Conservation (phyloP, 1,139 yeast genomes). For the Groenewaldozyma auringiensis region DNA sequence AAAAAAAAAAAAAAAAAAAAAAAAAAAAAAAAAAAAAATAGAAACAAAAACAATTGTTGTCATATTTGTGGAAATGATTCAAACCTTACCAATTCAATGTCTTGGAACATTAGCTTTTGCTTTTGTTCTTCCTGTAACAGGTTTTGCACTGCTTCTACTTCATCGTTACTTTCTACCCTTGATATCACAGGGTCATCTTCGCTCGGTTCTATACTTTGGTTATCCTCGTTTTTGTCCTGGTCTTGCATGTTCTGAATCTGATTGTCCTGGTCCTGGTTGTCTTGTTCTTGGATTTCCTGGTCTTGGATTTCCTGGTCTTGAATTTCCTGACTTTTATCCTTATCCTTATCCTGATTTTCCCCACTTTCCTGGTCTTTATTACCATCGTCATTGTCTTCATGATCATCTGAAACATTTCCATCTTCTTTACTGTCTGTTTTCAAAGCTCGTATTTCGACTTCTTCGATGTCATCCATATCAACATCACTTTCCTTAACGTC, state of each 20-base stretch:
- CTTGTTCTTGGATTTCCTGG: background rate
- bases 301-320: background rate
- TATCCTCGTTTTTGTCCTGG: no score
- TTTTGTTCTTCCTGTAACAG: background rate
- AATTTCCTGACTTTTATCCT: background rate
- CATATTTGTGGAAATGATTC: background rate
- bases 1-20: background rate
- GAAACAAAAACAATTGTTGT: background rate
- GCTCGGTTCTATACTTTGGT: background rate
- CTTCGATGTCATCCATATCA: background rate
- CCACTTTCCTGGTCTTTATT: background rate
- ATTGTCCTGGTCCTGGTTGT: no score
- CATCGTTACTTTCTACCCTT: background rate
- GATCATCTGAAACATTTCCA: background rate
- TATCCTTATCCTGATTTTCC: background rate
- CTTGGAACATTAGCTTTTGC: background rate
- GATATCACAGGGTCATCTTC: background rate
- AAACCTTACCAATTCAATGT: constrained; percentile 3
- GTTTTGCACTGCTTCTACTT: background rate
- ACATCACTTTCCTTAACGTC: background rate
- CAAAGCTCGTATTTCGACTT: background rate
- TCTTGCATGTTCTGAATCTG: no score
- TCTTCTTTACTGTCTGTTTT: background rate
- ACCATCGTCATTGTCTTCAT: background rate
- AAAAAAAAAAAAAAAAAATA: background rate